phyloP scores from a whole-genome alignment of 1,284 basidiomycete genomes.

The Boletus mariae region DNA sequence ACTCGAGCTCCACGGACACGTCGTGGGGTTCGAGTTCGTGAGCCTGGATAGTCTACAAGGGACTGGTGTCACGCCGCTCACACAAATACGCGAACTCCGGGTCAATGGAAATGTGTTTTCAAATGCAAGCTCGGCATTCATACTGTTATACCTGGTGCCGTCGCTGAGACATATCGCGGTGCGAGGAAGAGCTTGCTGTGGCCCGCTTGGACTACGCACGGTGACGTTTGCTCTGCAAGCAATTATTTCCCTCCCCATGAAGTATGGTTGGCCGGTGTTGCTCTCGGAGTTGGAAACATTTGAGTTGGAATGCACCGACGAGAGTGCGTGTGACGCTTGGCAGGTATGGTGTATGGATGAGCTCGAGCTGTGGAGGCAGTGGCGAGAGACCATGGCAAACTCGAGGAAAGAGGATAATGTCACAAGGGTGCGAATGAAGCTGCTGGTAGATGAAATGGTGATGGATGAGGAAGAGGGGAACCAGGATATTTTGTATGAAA shows the following conservation, averaged over 20 bases:
- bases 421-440: neutral
- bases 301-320: conserved; percentile 16
- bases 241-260: conserved; percentile 6
- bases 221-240: conserved; percentile 16
- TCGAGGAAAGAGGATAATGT: neutral
- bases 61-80: conserved; percentile 10
- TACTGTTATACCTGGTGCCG: conserved; percentile 18
- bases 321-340: conserved; percentile 7
- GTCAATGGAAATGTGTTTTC: conserved; percentile 13
- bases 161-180: conserved; percentile 9
- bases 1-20: conserved; percentile 18
- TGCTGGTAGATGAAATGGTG: neutral
- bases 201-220: conserved; percentile 10
- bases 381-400: conserved; percentile 2
- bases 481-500: neutral
- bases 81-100: conserved; percentile 12
- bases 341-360: conserved; percentile 9
- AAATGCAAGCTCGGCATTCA: conserved; percentile 13
- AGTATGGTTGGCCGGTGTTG: conserved; percentile 7
- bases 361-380: conserved; percentile 10
- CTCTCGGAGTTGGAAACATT: conserved; percentile 13
- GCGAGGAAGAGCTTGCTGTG: conserved; percentile 15
- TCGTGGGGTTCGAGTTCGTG: conserved; percentile 11
- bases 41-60: conserved; percentile 4
- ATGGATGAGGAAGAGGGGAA: neutral